These are phyloP conservation scores for Tuber borchii DNA, from an alignment of 495 filamentous ascomycete species.

Conservation along the genomic window DNA sequence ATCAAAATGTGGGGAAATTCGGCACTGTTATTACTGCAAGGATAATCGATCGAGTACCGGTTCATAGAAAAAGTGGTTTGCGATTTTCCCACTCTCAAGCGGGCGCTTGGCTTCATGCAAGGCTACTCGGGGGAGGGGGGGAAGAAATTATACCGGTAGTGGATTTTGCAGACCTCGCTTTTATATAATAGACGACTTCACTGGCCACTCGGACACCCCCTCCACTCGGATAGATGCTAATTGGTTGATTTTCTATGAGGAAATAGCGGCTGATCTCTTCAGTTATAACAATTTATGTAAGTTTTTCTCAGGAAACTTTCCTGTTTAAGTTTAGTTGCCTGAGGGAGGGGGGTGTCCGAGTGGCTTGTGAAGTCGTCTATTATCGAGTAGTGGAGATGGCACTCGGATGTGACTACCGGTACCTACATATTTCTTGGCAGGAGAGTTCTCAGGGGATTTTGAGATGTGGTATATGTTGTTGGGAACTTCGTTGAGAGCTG, in stretches of 20 bases:
- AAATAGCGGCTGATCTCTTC: too few species aligned
- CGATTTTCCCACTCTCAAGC: background rate
- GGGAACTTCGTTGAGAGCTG: background rate
- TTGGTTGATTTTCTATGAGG: too few species aligned
- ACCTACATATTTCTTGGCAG: background rate
- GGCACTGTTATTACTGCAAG: background rate
- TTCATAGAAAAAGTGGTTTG: background rate
- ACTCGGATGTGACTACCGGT: background rate
- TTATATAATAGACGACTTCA: too few species aligned
- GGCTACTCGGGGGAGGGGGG: background rate
- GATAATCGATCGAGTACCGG: background rate
- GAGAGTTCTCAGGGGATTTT: background rate
- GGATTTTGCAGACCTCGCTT: background rate
- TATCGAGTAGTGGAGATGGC: background rate
- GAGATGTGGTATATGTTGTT: background rate
- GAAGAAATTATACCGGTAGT: background rate
- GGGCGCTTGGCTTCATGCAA: background rate
- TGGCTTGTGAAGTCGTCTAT: too few species aligned
- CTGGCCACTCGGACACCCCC: too few species aligned
- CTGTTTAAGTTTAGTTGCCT: too few species aligned
- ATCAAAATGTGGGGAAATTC: background rate
- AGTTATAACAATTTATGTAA: too few species aligned
- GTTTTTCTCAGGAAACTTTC: too few species aligned
- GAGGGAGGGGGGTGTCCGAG: too few species aligned
- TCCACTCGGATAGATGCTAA: too few species aligned